Evolutionary conservation across 352 stramenopile species (phyloP).

Genomic region (Pythium insidiosum): DNA sequence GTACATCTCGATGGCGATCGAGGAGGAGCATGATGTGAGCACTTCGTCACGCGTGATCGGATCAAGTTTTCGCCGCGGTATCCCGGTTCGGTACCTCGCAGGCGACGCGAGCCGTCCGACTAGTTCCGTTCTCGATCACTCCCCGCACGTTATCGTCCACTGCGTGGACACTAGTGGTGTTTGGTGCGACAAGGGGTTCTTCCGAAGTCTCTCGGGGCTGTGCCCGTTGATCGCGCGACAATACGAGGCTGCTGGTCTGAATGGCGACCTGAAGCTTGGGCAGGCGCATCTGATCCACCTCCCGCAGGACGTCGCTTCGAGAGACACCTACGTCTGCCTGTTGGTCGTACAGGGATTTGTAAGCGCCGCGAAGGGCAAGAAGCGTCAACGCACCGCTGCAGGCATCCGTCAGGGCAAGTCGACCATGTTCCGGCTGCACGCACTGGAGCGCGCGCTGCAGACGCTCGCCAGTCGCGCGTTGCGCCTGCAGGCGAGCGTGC

Average conservation of each 20-base stretch:
- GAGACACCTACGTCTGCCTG: conserved; percentile 49
- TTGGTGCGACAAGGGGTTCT: conserved; percentile 71
- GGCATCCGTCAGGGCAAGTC: conserved; percentile 48
- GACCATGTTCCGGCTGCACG: conserved; percentile 56
- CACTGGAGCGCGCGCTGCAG: conserved; percentile 38
- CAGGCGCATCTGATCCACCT: conserved; percentile 59
- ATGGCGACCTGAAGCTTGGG: conserved; percentile 63
- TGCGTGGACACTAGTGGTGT: conserved; percentile 70
- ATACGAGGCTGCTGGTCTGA: conserved; percentile 47
- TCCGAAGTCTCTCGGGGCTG: conserved; percentile 41
- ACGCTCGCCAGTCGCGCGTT: conserved; percentile 27
- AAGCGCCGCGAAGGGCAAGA: conserved; percentile 19
- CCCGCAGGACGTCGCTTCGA: background rate
- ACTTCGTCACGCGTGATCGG: background rate
- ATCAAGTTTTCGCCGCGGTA: no score
- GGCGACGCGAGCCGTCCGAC: conserved; percentile 49
- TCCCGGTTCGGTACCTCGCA: conserved; percentile 34
- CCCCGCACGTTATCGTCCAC: conserved; percentile 46
- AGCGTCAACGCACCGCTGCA: conserved; percentile 20
- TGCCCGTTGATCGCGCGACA: conserved; percentile 45
- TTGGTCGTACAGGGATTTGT: conserved; percentile 64
- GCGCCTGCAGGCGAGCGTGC: conserved; percentile 36
- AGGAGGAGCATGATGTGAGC: background rate
- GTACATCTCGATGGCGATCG: conserved; percentile 44
- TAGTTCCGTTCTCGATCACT: conserved; percentile 3